A percentile compares a stretch with the other conserved stretches of the same genome.
These are phyloP conservation scores for Fusarium pininemorale DNA, from an alignment of 2,329 filamentous ascomycete genomes.

Conservation along the genomic window DNA sequence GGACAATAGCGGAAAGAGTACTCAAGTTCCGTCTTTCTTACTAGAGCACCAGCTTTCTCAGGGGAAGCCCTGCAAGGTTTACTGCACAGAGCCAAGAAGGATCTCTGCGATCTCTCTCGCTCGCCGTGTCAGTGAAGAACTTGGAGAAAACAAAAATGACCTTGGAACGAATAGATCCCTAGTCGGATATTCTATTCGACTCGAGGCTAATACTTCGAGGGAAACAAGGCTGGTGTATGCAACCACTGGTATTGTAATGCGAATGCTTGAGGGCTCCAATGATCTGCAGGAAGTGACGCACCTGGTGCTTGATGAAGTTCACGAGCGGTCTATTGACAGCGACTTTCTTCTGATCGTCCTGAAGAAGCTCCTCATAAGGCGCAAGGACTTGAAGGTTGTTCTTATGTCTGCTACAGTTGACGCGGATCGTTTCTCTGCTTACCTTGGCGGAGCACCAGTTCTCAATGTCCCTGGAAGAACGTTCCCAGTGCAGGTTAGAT, in stretches of 20 bases:
- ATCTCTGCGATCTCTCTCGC: conserved; percentile 97
- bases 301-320: conserved; percentile 95
- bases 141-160: conserved; percentile 85
- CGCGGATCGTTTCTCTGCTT: conserved; percentile 88
- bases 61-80: conserved; percentile 87
- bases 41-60: conserved; percentile 86
- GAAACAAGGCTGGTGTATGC: conserved; percentile 91
- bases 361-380: conserved; percentile 78
- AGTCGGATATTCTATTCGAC: conserved; percentile 91
- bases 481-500: conserved; percentile 88
- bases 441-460: conserved; percentile 85
- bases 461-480: conserved; percentile 92
- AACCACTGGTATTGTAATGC: conserved; percentile 92
- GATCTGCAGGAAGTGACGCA: conserved; percentile 91
- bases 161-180: conserved; percentile 84
- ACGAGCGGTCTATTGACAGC: conserved; percentile 95
- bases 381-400: conserved; percentile 88
- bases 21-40: conserved; percentile 93
- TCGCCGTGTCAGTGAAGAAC: conserved; percentile 90
- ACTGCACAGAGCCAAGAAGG: conserved; percentile 92
- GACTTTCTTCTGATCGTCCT: conserved; percentile 95
- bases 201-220: conserved; percentile 86
- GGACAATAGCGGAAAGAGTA: conserved; percentile 81
- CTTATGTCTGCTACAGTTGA: conserved; percentile 99
- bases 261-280: conserved; percentile 92